These are phyloP conservation scores for Artemisia annua DNA, from an alignment of 129 eudicot species.

Conservation along the genomic window DNA sequence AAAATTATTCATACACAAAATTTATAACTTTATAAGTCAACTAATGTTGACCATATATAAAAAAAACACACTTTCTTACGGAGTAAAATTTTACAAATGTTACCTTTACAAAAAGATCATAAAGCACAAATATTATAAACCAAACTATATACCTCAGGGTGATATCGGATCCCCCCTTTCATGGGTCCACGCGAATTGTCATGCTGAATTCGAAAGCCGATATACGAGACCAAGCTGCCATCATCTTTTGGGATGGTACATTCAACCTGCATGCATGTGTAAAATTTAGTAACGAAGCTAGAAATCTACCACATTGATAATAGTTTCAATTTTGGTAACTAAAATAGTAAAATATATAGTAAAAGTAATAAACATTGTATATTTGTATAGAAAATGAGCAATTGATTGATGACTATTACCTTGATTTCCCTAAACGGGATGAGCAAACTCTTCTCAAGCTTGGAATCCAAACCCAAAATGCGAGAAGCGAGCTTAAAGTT, in stretches of 20 bases:
- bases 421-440: slow-evolving; percentile 82
- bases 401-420: slow-evolving; percentile 29
- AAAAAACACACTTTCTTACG: no score
- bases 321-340: background rate
- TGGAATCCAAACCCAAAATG: slow-evolving; percentile 57
- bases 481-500: slow-evolving; percentile 74
- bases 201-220: slow-evolving; percentile 92
- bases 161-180: slow-evolving; percentile 99
- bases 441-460: slow-evolving; percentile 70
- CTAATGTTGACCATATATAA: no score
- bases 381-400: background rate
- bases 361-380: background rate
- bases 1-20: no score
- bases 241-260: slow-evolving; percentile 97
- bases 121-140: background rate
- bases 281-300: background rate
- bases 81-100: no score
- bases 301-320: no score
- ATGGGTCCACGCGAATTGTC: slow-evolving; percentile 97
- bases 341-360: background rate
- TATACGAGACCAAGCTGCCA: slow-evolving; percentile 77
- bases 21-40: no score
- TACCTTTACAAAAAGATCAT: no score
- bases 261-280: slow-evolving; percentile 60
- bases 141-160: slow-evolving; percentile 66